Percentiles rank a stretch among this genome's conserved stretches.
phyloP scores from a whole-genome alignment of 2,329 filamentous ascomycete genomes.

The Aureobasidium sp. region DNA sequence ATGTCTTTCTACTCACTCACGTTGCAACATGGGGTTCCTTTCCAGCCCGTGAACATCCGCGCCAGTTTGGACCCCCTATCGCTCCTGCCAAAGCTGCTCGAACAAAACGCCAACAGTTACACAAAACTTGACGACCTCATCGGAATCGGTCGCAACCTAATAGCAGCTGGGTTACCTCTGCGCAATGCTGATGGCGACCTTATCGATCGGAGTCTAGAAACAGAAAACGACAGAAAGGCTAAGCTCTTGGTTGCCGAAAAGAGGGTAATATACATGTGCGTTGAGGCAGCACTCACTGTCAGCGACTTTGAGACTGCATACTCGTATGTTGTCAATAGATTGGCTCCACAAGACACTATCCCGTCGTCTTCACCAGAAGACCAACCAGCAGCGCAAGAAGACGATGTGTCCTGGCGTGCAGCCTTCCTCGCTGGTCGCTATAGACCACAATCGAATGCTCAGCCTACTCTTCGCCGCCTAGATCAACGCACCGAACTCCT shows the following conservation, averaged over 20 bases:
- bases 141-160: constrained; percentile 60
- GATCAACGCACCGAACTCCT: constrained; percentile 78
- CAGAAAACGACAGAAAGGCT: not conserved
- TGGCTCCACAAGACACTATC: constrained; percentile 36
- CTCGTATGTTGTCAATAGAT: constrained; percentile 68
- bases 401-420: constrained; percentile 71
- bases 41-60: constrained; percentile 70
- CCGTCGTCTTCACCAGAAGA: constrained; percentile 17
- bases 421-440: constrained; percentile 73
- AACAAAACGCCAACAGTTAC: constrained; percentile 68
- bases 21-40: constrained; percentile 71
- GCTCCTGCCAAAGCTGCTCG: constrained; percentile 64
- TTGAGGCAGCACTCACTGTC: constrained; percentile 67
- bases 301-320: constrained; percentile 83
- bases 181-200: constrained; percentile 24
- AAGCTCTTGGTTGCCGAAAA: constrained; percentile 45
- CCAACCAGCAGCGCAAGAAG: constrained; percentile 29
- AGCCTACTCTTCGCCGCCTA: constrained; percentile 58
- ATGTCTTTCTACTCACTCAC: constrained; percentile 71
- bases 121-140: constrained; percentile 67
- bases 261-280: constrained; percentile 71
- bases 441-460: constrained; percentile 40
- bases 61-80: constrained; percentile 68
- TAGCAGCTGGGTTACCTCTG: constrained; percentile 42
- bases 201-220: constrained; percentile 25